These are phyloP conservation scores for Saccharomyces pastorianus DNA, from an alignment of 1,139 yeast species.

Conservation along the genomic window DNA sequence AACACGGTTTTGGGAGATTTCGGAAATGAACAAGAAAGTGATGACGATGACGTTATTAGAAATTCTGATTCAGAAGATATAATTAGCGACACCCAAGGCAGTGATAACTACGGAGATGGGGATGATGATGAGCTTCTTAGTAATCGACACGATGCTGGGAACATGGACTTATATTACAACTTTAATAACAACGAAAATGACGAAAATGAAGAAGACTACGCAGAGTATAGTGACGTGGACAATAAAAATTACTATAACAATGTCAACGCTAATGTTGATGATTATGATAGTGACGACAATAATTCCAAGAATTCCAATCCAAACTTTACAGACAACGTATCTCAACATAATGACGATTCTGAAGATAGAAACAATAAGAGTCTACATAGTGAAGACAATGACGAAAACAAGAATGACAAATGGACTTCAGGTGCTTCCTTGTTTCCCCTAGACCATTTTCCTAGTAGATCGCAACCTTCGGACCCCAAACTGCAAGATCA, in stretches of 20 bases:
- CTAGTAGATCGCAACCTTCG: constrained; percentile 12
- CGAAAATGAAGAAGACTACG: constrained; percentile 12
- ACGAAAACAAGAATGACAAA: constrained; percentile 1
- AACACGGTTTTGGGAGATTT: constrained; percentile 86
- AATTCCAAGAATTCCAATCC: constrained; percentile 6
- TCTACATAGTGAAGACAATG: neutral
- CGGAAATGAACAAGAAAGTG: constrained; percentile 29
- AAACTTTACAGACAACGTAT: neutral
- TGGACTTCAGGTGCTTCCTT: constrained; percentile 12
- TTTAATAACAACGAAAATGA: constrained; percentile 13
- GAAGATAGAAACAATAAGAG: neutral
- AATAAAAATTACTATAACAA: constrained; percentile 17
- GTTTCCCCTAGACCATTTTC: constrained; percentile 10
- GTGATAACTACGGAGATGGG: constrained; percentile 5
- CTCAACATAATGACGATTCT: neutral
- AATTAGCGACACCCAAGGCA: constrained; percentile 21
- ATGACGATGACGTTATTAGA: constrained; percentile 18
- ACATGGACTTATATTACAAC: constrained; percentile 11
- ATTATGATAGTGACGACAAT: constrained; percentile 14
- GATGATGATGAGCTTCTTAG: constrained; percentile 6
- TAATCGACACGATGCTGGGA: constrained; percentile 27
- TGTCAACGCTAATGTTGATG: constrained; percentile 15
- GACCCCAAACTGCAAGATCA: constrained; percentile 13
- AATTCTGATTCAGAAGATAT: constrained; percentile 28
- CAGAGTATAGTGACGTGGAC: constrained; percentile 12